Conservation (phyloP, 495 filamentous ascomycete genomes). For the Aspergillus homomorphus region DNA sequence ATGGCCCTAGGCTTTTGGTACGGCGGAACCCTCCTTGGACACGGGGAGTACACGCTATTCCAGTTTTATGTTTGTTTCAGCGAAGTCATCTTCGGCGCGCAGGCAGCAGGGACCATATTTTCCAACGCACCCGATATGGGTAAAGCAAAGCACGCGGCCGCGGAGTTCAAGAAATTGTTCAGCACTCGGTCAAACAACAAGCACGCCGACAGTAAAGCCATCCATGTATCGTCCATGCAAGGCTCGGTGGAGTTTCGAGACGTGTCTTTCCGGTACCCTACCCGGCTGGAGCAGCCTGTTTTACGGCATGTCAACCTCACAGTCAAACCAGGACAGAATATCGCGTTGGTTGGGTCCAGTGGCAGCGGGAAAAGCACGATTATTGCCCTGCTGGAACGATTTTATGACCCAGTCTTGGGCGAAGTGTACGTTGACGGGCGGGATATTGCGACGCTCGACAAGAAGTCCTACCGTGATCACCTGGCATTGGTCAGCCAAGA, state of each 20-base stretch:
- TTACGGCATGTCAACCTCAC: constrained; percentile 66
- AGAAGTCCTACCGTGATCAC: constrained; percentile 71
- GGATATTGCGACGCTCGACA: constrained; percentile 67
- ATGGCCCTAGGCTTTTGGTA: constrained; percentile 92
- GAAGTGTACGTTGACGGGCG: constrained; percentile 69
- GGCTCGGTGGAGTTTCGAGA: constrained; percentile 73
- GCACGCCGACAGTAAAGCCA: constrained; percentile 66
- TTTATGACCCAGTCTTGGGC: constrained; percentile 73
- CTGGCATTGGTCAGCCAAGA: constrained; percentile 83
- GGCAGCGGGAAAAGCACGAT: constrained; percentile 83
- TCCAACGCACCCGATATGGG: constrained; percentile 83
- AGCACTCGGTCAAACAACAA: constrained; percentile 72
- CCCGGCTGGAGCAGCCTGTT: constrained; percentile 70
- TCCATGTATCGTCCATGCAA: constrained; percentile 51
- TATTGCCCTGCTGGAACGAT: constrained; percentile 74
- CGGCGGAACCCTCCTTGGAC: constrained; percentile 72
- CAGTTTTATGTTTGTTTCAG: constrained; percentile 85
- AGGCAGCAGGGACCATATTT: constrained; percentile 81
- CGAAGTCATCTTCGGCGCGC: constrained; percentile 76
- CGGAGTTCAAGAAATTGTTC: constrained; percentile 69
- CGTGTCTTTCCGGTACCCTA: constrained; percentile 79
- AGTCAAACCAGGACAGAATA: constrained; percentile 70
- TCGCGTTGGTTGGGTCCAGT: constrained; percentile 75
- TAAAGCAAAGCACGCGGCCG: constrained; percentile 76
- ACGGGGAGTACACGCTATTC: constrained; percentile 64